Percentiles rank a stretch among this genome's conserved stretches.
These are phyloP conservation scores for Cutaneotrichosporon sp. DNA, from an alignment of 1,284 basidiomycete genomes.

Conservation along the genomic window DNA sequence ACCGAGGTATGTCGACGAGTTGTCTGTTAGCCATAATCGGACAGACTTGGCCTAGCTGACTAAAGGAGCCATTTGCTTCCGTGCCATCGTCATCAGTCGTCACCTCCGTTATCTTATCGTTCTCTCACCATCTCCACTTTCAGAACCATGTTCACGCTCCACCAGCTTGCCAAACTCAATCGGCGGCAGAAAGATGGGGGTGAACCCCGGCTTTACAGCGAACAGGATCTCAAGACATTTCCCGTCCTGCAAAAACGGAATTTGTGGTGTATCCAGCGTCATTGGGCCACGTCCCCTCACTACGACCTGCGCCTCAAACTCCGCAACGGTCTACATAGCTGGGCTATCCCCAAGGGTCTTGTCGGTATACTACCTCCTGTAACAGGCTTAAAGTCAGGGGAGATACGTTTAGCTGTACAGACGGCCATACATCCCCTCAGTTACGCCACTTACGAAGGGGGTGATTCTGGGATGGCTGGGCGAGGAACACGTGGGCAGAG, in stretches of 20 bases:
- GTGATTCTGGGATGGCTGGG: conserved; percentile 63
- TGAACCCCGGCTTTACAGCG: conserved; percentile 18
- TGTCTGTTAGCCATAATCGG: too few relatives aligned
- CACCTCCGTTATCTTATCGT: conserved; percentile 1
- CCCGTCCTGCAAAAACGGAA: conserved; percentile 39
- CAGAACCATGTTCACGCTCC: conserved; percentile 1
- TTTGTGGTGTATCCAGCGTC: conserved; percentile 47
- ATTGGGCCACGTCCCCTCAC: conserved; percentile 44
- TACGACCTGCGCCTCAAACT: conserved; percentile 46
- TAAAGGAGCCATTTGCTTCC: not conserved
- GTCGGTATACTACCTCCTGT: conserved; percentile 27
- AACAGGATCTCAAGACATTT: conserved; percentile 30
- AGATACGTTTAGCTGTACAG: conserved; percentile 36
- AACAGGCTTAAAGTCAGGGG: not conserved
- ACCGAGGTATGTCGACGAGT: too few relatives aligned
- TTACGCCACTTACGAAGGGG: conserved; percentile 73
- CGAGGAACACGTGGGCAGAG: conserved; percentile 33
- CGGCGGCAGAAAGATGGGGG: not conserved
- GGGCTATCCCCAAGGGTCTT: conserved; percentile 45
- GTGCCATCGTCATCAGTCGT: not conserved
- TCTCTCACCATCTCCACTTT: not conserved
- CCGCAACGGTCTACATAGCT: conserved; percentile 36
- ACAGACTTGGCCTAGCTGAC: not conserved
- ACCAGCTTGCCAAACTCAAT: not conserved
- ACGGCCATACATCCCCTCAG: conserved; percentile 42